Conservation (phyloP, 495 filamentous ascomycete genomes). For the Penicillium steckii region DNA sequence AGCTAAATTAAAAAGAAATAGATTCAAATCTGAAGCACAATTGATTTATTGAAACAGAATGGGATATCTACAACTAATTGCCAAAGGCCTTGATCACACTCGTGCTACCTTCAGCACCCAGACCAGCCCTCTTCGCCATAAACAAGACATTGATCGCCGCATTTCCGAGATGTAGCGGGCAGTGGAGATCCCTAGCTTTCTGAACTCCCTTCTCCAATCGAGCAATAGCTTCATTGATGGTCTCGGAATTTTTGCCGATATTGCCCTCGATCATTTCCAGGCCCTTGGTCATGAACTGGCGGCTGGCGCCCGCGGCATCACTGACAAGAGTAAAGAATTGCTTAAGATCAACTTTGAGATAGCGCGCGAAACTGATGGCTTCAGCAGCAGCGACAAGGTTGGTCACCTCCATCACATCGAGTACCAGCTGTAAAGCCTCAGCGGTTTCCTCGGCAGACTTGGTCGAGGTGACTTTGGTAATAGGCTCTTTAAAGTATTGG, state of each 20-base stretch:
- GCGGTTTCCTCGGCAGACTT: constrained; percentile 29
- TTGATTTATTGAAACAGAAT: not conserved
- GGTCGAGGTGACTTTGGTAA: constrained; percentile 29
- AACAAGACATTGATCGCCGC: constrained; percentile 38
- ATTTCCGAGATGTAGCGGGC: constrained; percentile 43
- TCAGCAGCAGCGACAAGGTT: constrained; percentile 66
- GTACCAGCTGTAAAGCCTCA: constrained; percentile 50
- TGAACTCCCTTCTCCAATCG: constrained; percentile 61
- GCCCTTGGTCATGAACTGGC: constrained; percentile 56
- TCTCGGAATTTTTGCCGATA: constrained; percentile 32
- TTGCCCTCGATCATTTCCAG: constrained; percentile 49
- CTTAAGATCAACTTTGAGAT: constrained; percentile 60
- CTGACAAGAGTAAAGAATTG: constrained; percentile 66
- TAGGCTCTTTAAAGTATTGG: constrained; percentile 51
- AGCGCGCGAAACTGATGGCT: constrained; percentile 62
- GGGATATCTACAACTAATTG: constrained; percentile 14
- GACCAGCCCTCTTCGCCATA: constrained; percentile 33
- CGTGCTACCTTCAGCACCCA: constrained; percentile 30
- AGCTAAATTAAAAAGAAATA: too few relatives aligned
- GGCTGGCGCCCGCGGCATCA: constrained; percentile 69
- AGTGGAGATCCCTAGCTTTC: constrained; percentile 53
- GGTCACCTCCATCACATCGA: constrained; percentile 59
- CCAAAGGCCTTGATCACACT: constrained; percentile 39
- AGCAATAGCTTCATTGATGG: constrained; percentile 55
- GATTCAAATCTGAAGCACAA: not conserved